A percentile compares a stretch with the other conserved stretches of the same genome.
Conservation (phyloP, 352 stramenopile genomes). For the Thalassiosira mediterranea region DNA sequence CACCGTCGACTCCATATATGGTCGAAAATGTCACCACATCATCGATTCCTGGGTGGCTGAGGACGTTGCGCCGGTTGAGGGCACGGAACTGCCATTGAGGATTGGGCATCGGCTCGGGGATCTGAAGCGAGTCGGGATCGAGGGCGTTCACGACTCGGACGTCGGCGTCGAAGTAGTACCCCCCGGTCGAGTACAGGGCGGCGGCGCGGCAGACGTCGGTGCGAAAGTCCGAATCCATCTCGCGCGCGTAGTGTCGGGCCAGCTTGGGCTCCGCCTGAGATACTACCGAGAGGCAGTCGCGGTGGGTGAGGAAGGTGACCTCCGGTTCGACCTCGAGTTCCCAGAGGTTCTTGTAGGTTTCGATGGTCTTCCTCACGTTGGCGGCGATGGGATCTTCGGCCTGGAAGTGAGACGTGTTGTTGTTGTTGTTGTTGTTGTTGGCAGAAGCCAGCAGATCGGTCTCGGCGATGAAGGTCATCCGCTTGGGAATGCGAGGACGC, state of each 20-base stretch:
- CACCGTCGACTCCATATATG: conserved; percentile 9
- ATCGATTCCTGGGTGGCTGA: background rate
- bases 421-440: too few species aligned
- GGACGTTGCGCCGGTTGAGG: too few species aligned
- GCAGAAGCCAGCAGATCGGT: too few species aligned
- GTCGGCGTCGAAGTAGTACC: conserved; percentile 43
- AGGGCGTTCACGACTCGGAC: conserved; percentile 19
- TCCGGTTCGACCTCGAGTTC: conserved; percentile 6
- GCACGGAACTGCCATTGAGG: background rate
- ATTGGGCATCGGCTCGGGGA: background rate
- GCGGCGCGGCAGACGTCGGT: conserved; percentile 54
- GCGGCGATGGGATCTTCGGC: conserved; percentile 24
- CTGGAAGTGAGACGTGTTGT: too few species aligned
- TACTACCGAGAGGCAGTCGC: conserved; percentile 36
- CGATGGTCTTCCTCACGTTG: conserved; percentile 47
- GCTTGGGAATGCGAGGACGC: too few species aligned
- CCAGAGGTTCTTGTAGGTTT: conserved; percentile 43
- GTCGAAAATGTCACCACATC: conserved; percentile 32
- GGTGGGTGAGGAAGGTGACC: conserved; percentile 43
- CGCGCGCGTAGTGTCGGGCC: conserved; percentile 32
- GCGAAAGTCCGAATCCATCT: conserved; percentile 38
- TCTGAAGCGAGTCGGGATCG: background rate
- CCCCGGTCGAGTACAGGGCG: conserved; percentile 41
- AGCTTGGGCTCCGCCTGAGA: conserved; percentile 39
- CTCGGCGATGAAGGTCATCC: too few species aligned